Conservation (phyloP, 805 yeast species). For the Candida palmyrensis region DNA sequence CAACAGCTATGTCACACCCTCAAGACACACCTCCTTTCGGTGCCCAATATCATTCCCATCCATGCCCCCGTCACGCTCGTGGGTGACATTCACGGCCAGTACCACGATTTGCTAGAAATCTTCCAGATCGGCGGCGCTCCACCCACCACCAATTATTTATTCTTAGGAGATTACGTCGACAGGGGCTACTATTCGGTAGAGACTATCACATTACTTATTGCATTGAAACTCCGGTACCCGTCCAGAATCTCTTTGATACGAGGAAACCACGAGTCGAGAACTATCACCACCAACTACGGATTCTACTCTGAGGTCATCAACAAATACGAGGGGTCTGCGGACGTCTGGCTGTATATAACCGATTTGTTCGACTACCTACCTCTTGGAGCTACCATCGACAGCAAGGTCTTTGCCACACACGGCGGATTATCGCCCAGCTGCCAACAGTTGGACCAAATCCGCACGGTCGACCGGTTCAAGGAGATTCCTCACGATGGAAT, state of each 20-base stretch:
- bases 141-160: slow-evolving; percentile 89
- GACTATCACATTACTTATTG: slow-evolving; percentile 78
- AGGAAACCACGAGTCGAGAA: slow-evolving; percentile 96
- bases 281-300: slow-evolving; percentile 95
- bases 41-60: slow-evolving; percentile 83
- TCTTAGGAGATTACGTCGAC: slow-evolving; percentile 95
- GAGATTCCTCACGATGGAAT: slow-evolving; percentile 99
- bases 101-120: slow-evolving; percentile 87
- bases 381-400: slow-evolving; percentile 83
- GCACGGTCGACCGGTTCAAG: slow-evolving; percentile 82
- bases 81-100: slow-evolving; percentile 98
- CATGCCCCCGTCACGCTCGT: slow-evolving; percentile 89
- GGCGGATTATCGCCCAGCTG: slow-evolving; percentile 96
- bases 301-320: slow-evolving; percentile 91
- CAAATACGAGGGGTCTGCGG: slow-evolving; percentile 69
- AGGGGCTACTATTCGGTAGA: slow-evolving; percentile 92
- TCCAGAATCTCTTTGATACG: slow-evolving; percentile 73
- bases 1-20: slow-evolving; percentile 61
- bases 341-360: slow-evolving; percentile 86
- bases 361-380: slow-evolving; percentile 91
- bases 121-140: slow-evolving; percentile 91
- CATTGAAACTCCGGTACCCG: slow-evolving; percentile 85
- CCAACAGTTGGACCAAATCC: slow-evolving; percentile 87
- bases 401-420: slow-evolving; percentile 88
- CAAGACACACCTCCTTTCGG: slow-evolving; percentile 73